These are phyloP conservation scores for Monosporascus ibericus DNA, from an alignment of 2,329 filamentous ascomycete genomes.

Conservation along the genomic window DNA sequence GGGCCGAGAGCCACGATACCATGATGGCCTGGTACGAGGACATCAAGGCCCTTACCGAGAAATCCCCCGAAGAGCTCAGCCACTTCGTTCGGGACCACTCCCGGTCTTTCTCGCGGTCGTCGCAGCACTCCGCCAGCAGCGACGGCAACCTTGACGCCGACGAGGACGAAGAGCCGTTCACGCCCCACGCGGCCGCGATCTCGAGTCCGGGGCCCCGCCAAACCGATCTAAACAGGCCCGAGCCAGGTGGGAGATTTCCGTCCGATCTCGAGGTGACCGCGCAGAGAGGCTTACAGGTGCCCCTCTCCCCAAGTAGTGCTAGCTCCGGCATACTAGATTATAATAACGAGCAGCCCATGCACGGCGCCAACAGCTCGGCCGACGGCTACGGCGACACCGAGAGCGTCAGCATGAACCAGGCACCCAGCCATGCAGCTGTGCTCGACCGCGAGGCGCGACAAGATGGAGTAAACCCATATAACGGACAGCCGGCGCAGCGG, in stretches of 20 bases:
- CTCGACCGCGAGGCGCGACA: slow-evolving; percentile 44
- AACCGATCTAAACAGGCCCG: slow-evolving; percentile 60
- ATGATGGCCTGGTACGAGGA: slow-evolving; percentile 98
- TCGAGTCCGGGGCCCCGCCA: slow-evolving; percentile 40
- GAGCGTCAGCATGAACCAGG: slow-evolving; percentile 39
- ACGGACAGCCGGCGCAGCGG: slow-evolving; percentile 33
- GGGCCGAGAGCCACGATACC: slow-evolving; percentile 73
- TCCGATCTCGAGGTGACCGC: slow-evolving; percentile 82
- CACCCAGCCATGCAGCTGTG: slow-evolving; percentile 44
- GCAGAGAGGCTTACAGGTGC: slow-evolving; percentile 71
- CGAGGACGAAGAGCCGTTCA: slow-evolving; percentile 60
- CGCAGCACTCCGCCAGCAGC: slow-evolving; percentile 58
- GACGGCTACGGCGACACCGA: slow-evolving; percentile 38
- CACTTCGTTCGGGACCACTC: slow-evolving; percentile 81
- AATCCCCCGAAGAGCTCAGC: slow-evolving; percentile 78
- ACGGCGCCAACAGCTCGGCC: slow-evolving; percentile 7
- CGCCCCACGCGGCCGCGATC: slow-evolving; percentile 45
- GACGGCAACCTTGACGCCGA: slow-evolving; percentile 70
- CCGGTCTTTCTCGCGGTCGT: slow-evolving; percentile 66
- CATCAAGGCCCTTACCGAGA: slow-evolving; percentile 83
- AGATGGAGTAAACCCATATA: slow-evolving; percentile 55
- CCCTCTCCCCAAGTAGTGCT: slow-evolving; percentile 74
- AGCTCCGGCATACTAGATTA: slow-evolving; percentile 53
- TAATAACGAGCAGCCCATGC: slow-evolving; percentile 14
- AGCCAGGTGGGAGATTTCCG: slow-evolving; percentile 94